A percentile compares a stretch with the other conserved stretches of the same genome.
phyloP scores from a whole-genome alignment of 306 rosid species.

The Castanea mollissima region DNA sequence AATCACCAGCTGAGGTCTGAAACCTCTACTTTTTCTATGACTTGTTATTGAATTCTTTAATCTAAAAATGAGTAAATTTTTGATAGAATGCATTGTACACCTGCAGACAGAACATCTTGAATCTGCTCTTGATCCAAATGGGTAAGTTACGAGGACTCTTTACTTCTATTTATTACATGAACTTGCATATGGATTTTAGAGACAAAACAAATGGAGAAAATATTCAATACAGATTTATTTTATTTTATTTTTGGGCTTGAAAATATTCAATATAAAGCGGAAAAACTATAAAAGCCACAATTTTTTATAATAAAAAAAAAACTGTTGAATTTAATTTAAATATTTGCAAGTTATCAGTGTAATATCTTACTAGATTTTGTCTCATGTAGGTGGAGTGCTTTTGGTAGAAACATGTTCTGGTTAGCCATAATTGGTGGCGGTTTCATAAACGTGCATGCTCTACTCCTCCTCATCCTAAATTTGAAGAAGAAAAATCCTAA shows the following conservation, averaged over 20 bases:
- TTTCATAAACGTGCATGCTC: no score
- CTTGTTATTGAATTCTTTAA: background rate
- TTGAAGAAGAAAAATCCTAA: no score
- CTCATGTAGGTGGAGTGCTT: no score
- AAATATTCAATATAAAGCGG: background rate
- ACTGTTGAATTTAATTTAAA: no score
- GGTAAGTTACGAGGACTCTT: constrained; percentile 44
- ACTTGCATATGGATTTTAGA: constrained; percentile 8
- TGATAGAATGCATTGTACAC: constrained; percentile 3
- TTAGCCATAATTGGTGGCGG: no score
- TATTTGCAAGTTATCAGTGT: background rate
- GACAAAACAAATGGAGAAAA: background rate
- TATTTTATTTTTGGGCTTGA: no score
- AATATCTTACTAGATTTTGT: no score
- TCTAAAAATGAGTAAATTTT: background rate
- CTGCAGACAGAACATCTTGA: constrained; percentile 73
- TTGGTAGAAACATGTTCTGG: no score
- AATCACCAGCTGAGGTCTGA: constrained; percentile 55
- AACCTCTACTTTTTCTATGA: background rate
- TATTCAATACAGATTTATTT: background rate
- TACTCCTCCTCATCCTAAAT: no score
- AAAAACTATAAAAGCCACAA: background rate
- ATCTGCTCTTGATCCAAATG: constrained; percentile 43
- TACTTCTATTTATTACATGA: background rate
- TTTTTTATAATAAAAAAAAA: no score